phyloP scores from a whole-genome alignment of 768 basidiomycete genomes.

The Mycena chlorophos region DNA sequence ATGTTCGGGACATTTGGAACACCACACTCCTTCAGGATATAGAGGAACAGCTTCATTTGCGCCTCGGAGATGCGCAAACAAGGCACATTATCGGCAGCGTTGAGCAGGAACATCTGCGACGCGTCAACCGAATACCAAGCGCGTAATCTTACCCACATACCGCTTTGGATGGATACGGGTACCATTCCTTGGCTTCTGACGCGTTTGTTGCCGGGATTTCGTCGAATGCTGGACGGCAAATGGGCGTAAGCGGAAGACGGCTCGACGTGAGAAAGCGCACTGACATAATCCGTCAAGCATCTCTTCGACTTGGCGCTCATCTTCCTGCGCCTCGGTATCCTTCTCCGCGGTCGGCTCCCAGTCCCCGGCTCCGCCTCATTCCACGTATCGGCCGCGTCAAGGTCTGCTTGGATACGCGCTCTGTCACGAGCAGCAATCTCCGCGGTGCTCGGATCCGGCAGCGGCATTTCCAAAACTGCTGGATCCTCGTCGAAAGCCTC shows the following conservation, averaged over 20 bases:
- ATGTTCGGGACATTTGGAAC: conserved; percentile 22
- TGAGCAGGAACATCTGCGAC: conserved; percentile 23
- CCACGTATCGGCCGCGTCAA: background rate
- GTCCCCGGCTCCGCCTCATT: background rate
- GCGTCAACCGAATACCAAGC: background rate
- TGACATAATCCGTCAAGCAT: background rate
- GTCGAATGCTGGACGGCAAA: background rate
- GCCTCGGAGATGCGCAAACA: conserved; percentile 20
- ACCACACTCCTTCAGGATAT: conserved; percentile 22
- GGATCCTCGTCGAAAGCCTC: background rate
- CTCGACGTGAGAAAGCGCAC: background rate
- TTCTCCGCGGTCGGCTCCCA: background rate
- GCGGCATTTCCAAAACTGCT: background rate
- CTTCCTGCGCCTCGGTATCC: background rate
- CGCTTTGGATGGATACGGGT: background rate
- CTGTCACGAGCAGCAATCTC: background rate
- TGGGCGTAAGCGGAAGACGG: background rate
- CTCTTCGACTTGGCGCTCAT: background rate
- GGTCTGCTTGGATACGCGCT: background rate
- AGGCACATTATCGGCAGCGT: conserved; percentile 25
- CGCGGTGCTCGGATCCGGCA: background rate
- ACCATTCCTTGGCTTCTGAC: background rate
- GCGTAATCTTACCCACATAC: background rate
- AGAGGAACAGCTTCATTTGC: conserved; percentile 19
- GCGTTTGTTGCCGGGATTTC: background rate